Percentiles rank a stretch among this genome's conserved stretches.
phyloP scores from a whole-genome alignment of 1,284 basidiomycete genomes.

The Sanghuangporus weigelae region DNA sequence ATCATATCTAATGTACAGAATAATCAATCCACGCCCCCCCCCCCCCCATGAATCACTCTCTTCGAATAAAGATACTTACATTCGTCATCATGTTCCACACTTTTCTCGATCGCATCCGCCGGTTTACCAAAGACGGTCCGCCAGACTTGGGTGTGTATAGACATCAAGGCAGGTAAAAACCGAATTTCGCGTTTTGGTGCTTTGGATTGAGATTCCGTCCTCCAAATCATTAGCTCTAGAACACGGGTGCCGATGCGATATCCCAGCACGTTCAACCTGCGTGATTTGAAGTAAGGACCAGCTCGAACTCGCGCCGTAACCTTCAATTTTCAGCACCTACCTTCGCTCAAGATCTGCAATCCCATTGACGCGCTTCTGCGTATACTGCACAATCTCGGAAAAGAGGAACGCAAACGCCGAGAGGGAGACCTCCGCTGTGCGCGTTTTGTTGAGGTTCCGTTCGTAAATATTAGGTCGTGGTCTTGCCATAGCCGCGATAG shows the following conservation, averaged over 20 bases:
- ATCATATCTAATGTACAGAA: constrained; percentile 78
- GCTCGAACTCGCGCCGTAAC: constrained; percentile 11
- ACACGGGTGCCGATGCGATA: constrained; percentile 85
- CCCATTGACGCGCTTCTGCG: constrained; percentile 89
- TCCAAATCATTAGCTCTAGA: constrained; percentile 73
- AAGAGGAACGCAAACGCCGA: constrained; percentile 87
- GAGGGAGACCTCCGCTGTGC: constrained; percentile 74
- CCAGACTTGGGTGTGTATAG: constrained; percentile 92
- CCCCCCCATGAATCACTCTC: background rate
- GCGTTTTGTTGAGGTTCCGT: constrained; percentile 78
- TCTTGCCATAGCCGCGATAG: constrained; percentile 40
- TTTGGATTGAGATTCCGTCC: constrained; percentile 65
- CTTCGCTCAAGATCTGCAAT: constrained; percentile 91
- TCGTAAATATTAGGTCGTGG: constrained; percentile 76
- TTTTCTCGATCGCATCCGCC: constrained; percentile 93
- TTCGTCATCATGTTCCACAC: constrained; percentile 93
- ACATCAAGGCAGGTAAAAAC: constrained; percentile 85
- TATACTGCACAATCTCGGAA: constrained; percentile 90
- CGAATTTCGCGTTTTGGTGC: constrained; percentile 85
- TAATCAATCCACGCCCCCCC: constrained; percentile 1
- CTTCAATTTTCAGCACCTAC: constrained; percentile 31
- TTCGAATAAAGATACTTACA: constrained; percentile 50
- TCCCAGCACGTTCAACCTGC: constrained; percentile 84
- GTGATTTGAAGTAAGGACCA: constrained; percentile 2
- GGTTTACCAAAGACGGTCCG: constrained; percentile 88